These are phyloP conservation scores for Fusarium pininemorale DNA, from an alignment of 2,329 filamentous ascomycete genomes.

Conservation along the genomic window DNA sequence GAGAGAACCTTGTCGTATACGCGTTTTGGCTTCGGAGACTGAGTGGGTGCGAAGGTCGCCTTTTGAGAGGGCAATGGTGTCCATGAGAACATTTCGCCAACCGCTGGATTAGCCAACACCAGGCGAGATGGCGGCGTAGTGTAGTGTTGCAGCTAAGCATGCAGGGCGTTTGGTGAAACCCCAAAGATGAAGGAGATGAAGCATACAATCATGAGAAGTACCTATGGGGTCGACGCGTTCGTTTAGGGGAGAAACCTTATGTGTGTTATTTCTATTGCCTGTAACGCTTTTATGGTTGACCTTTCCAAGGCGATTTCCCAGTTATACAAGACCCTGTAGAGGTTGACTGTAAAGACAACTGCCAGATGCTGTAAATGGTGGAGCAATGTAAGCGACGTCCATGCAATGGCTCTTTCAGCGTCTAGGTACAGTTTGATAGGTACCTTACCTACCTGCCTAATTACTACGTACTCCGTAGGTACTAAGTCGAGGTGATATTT, in stretches of 20 bases:
- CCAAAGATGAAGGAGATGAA: conserved; percentile 2
- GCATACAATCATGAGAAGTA: background rate
- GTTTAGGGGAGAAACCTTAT: background rate
- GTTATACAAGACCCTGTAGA: background rate
- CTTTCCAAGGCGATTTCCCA: background rate
- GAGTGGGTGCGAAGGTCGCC: background rate
- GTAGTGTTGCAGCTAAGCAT: conserved; percentile 1
- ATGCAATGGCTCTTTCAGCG: background rate
- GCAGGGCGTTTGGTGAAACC: conserved; percentile 15
- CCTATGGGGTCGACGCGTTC: background rate
- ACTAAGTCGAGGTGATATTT: conserved; percentile 3
- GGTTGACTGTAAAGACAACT: background rate
- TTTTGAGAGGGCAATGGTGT: background rate
- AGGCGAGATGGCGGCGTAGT: background rate
- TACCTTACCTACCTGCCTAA: no score
- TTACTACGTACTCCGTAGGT: no score
- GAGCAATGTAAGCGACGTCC: background rate
- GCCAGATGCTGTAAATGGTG: background rate
- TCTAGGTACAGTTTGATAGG: background rate
- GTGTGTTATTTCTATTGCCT: background rate
- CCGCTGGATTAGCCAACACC: background rate
- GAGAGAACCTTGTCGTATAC: background rate
- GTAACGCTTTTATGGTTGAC: background rate
- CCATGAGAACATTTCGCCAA: background rate
- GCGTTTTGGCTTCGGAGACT: background rate